Base-by-base conservation (phyloP, 345 rosid species). In the Ailanthus altissimus region DNA sequence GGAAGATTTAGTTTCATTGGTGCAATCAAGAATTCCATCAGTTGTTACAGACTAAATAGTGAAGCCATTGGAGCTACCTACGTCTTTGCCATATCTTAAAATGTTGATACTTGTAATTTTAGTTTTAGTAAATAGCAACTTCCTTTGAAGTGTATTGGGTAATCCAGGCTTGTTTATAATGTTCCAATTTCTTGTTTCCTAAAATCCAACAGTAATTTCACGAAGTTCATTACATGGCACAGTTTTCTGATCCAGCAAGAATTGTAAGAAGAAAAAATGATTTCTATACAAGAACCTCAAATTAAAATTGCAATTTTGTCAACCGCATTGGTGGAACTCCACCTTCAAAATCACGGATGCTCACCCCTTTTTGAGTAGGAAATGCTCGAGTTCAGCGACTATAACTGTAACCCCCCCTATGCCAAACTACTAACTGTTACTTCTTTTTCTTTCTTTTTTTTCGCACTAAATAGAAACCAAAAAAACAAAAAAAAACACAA, bases 1-100 rank as follows among this genome's bases (percentile, higher is more conserved):
- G 72, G 94, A 91, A 75, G 98, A 93, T 77, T 65, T 94, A 70
- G 89, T 91, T 54, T 75, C 79, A 2, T 94, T 97, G 97, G 76
- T 90, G 67, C 92, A 86, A 74, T 88, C 98, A 13, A 88, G 87
- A 85, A 67, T 67, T 69, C 85, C 89, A 63, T 14, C 84, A 8
- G 14, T 84, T 21, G 25, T 74, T 43, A 32, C 74, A 9, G 77
- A 84, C 38, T 85, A 80, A 73, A 60, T 54, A 18, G 26, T 70
- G n/a, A 69, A 23, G 14, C 18, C 6, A 40, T 54, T 73, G 46
- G 64, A 75, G 49, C n/a, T 20, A 25, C 43, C n/a, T n/a, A n/a
- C n/a, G n/a, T 46, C 11, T 74, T 6, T 5, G 38, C 67, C 32
- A 9, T 21, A 49, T 18, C 45, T 38, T 40, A 54, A n/a, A 28